Evolutionary conservation across 2,329 filamentous ascomycete species (phyloP).

Genomic region (Clonostachys rosea): DNA sequence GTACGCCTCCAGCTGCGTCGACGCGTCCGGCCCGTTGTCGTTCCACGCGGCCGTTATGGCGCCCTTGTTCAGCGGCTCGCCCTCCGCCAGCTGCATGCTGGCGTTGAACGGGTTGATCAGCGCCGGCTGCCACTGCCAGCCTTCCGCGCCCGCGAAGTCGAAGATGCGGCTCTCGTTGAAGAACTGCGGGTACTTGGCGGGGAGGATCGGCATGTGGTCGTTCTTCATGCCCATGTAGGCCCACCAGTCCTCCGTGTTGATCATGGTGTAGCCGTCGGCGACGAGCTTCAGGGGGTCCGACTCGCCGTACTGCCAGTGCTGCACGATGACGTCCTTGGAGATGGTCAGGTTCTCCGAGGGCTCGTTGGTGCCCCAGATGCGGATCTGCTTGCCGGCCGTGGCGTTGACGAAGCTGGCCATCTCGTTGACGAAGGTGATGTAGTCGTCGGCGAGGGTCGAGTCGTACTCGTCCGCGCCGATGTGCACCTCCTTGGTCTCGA

Average conservation of each 20-base stretch:
- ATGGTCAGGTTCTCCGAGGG: constrained; percentile 30
- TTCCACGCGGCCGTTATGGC: constrained; percentile 40
- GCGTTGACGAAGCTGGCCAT: constrained; percentile 39
- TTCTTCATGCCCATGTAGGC: constrained; percentile 51
- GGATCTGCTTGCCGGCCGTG: constrained; percentile 33
- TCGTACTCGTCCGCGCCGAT: constrained; percentile 52
- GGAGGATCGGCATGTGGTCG: constrained; percentile 38
- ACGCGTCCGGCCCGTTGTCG: constrained; percentile 41
- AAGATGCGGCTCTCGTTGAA: constrained; percentile 36
- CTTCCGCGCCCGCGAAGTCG: constrained; percentile 32
- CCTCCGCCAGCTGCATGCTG: constrained; percentile 25
- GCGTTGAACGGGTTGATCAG: constrained; percentile 35
- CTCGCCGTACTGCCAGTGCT: constrained; percentile 44
- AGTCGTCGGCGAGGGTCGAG: constrained; percentile 35
- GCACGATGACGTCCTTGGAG: constrained; percentile 29
- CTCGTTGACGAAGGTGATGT: constrained; percentile 40
- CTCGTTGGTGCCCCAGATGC: constrained; percentile 50
- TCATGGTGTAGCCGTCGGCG: constrained; percentile 24
- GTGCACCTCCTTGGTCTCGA: constrained; percentile 47
- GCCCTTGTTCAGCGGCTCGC: constrained; percentile 20
- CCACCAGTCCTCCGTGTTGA: constrained; percentile 47
- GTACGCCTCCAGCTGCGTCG: constrained; percentile 40
- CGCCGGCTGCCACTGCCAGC: constrained; percentile 39
- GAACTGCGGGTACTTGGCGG: constrained; percentile 38
- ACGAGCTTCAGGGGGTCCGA: constrained; percentile 36